Evolutionary conservation across 1,284 basidiomycete genomes (phyloP).

Genomic region (Trichosporon sp.): DNA sequence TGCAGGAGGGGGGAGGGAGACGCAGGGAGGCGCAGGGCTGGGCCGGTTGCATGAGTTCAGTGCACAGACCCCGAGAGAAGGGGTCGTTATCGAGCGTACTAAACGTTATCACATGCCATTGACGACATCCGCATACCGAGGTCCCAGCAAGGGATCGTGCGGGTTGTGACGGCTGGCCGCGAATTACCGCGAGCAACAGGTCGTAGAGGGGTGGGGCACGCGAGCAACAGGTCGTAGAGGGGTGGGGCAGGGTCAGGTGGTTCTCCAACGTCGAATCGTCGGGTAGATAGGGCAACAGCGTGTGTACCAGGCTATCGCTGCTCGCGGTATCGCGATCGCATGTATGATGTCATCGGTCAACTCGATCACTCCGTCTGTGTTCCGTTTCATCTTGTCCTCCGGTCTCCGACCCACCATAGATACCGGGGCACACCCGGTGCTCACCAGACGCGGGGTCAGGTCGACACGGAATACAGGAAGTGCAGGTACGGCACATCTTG

Average conservation of each 20-base stretch:
- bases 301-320: not conserved
- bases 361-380: not conserved
- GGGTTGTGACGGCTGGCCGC: not conserved
- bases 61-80: not conserved
- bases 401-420: not conserved
- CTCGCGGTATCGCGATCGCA: not conserved
- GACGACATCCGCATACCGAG: constrained; percentile 3
- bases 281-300: not conserved
- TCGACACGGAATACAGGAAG: not conserved
- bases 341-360: not conserved
- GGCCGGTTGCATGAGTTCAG: not conserved
- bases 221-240: not conserved
- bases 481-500: constrained; percentile 1
- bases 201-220: not conserved
- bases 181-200: not conserved
- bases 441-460: not conserved
- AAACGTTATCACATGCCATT: not conserved
- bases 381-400: not conserved
- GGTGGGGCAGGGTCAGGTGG: not conserved
- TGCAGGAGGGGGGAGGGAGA: not conserved
- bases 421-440: not conserved
- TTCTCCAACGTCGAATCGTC: not conserved
- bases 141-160: not conserved
- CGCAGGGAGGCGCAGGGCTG: not conserved
- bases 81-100: not conserved